Base-by-base conservation (phyloP, 352 stramenopile species). In the Pythium pyrilobum region DNA sequence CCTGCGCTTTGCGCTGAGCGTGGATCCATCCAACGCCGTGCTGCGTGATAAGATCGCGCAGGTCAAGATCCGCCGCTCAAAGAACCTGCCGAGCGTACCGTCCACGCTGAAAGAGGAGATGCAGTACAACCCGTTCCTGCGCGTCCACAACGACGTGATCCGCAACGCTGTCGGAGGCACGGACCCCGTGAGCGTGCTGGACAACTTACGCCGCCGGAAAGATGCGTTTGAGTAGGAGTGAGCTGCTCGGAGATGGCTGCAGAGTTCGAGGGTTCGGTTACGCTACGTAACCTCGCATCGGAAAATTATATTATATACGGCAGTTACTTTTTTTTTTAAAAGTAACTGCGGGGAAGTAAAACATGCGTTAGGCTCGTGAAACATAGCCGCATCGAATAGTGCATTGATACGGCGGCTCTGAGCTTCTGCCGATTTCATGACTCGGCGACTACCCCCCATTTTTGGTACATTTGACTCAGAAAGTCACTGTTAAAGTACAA, bases 61-160 rank as follows among this genome's bases (percentile, higher is more conserved):
- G 15, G 81, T 92, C 48, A 85, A 79, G 56, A 83, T 90, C 45
- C 72, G 75, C 10, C 72, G 84, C 27, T 68, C 77, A 7, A 94
- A 94, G 69, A 81, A 89, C 20, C 54, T 97, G 40, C 91, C 95
- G 7, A 98, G 88, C 16, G 81, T 98, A 6, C 95, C 95, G 8
- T 97, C 77, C 34, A 93, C 89, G 20, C 64, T 94, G 43, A 73
- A 75, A 27, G 84, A 94, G 61, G 84, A 94, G 59, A 94, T 94
- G 81, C 67, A 80, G 27, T 94, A 91, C 64, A 94, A 94, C 28
- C 84, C 84, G 15, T 94, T 94, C 69, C 52, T 94, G 40, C 78
- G 84, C 23, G 81, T 94, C 34, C 84, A 94, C 64, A 78, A 87
- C 44, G 79, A 91, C 39, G 77, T 79, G 10, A 94, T 94, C 48